phyloP scores from a whole-genome alignment of 78 protist species.

The Polysphondylium violaceum region DNA sequence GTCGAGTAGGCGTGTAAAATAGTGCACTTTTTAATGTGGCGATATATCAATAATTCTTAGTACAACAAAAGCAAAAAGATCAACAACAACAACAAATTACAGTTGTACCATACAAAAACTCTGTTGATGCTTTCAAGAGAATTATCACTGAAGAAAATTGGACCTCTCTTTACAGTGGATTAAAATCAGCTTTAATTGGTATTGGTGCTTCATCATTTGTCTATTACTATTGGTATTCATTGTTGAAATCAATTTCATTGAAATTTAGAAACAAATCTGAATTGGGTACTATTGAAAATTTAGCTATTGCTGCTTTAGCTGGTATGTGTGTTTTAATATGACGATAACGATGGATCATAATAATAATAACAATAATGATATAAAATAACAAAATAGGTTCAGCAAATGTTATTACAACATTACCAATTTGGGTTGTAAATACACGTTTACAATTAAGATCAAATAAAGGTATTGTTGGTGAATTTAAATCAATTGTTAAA shows the following conservation, averaged over 20 bases:
- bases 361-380: not conserved
- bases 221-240: conserved; percentile 77
- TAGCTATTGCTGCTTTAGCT: conserved; percentile 55
- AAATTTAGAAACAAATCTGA: conserved; percentile 16
- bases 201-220: conserved; percentile 70
- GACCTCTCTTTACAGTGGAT: conserved; percentile 75
- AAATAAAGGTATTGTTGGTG: conserved; percentile 63
- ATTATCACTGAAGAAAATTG: conserved; percentile 55
- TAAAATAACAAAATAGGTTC: not conserved
- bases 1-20: no score
- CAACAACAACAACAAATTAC: conserved; percentile 48
- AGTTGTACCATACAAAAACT: conserved; percentile 53
- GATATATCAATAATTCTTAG: not conserved
- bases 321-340: not conserved
- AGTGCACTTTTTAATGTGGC: not conserved
- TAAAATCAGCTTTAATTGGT: conserved; percentile 57
- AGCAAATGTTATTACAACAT: conserved; percentile 67
- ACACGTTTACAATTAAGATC: conserved; percentile 67
- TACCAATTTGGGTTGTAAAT: conserved; percentile 80
- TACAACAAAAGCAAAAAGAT: conserved; percentile 38
- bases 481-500: conserved; percentile 38
- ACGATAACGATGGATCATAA: not conserved
- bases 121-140: conserved; percentile 73
- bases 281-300: conserved; percentile 52
- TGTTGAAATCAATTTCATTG: conserved; percentile 29